A percentile compares a stretch with the other conserved stretches of the same genome.
Evolutionary conservation across 2,329 filamentous ascomycete species (phyloP).

Genomic region (Fusarium sororula): DNA sequence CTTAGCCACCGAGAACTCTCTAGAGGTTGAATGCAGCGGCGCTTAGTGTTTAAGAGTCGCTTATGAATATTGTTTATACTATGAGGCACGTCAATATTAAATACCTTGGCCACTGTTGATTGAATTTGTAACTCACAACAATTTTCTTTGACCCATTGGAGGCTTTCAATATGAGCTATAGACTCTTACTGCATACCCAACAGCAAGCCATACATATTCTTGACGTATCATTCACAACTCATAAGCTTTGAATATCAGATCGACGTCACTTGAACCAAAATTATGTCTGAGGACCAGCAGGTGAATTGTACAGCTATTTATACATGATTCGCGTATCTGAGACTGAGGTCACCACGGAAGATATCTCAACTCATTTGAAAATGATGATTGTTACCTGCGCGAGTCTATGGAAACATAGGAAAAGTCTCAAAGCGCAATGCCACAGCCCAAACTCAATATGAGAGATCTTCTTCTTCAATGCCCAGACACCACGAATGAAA

Average conservation of each 20-base stretch:
- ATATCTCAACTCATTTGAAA: constrained; percentile 37
- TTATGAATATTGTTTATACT: neutral
- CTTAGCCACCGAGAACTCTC: neutral
- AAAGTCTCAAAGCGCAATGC: constrained; percentile 45
- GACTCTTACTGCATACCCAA: neutral
- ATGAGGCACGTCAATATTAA: neutral
- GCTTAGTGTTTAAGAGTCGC: neutral
- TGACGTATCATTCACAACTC: neutral
- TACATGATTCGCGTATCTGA: constrained; percentile 33
- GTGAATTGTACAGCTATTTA: constrained; percentile 41
- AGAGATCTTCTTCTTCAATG: constrained; percentile 43
- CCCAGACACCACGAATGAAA: constrained; percentile 44
- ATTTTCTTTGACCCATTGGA: too few relatives aligned
- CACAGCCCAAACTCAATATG: constrained; percentile 34
- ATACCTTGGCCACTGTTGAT: too few relatives aligned
- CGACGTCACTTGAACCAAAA: neutral
- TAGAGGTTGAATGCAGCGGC: neutral
- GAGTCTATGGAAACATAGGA: constrained; percentile 46
- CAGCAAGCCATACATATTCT: neutral
- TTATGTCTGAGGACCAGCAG: constrained; percentile 2
- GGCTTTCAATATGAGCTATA: too few relatives aligned
- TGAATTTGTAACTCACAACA: neutral
- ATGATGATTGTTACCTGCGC: constrained; percentile 47
- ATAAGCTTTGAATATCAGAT: neutral
- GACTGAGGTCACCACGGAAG: constrained; percentile 27